These are phyloP conservation scores for Blastocystis sp. DNA, from an alignment of 352 stramenopile genomes.

Conservation along the genomic window DNA sequence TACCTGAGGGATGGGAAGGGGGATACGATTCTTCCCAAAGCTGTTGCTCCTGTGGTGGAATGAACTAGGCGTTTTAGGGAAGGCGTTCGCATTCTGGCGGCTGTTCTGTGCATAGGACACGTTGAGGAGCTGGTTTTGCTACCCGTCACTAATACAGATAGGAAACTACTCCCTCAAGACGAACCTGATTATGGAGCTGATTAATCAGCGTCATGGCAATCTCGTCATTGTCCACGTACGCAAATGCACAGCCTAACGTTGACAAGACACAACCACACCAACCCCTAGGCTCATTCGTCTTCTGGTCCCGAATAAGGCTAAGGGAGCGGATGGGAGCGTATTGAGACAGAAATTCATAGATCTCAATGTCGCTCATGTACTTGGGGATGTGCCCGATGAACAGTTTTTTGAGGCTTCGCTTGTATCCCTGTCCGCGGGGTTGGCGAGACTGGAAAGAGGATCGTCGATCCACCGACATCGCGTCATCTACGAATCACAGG, in stretches of 20 bases:
- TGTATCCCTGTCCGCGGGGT: neutral
- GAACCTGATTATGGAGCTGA: neutral
- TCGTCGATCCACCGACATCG: neutral
- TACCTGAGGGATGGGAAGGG: too few relatives aligned
- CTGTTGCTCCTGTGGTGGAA: too few relatives aligned
- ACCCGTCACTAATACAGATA: neutral
- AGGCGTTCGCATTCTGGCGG: neutral
- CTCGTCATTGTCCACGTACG: slow-evolving; percentile 9
- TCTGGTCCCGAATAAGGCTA: neutral
- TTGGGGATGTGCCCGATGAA: slow-evolving; percentile 58
- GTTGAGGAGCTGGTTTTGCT: neutral
- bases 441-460: neutral
- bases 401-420: slow-evolving; percentile 1
- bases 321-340: slow-evolving; percentile 34
- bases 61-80: too few relatives aligned
- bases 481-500: neutral
- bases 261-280: neutral
- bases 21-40: too few relatives aligned
- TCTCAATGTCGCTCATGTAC: neutral
- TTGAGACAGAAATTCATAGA: slow-evolving; percentile 25
- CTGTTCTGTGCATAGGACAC: neutral
- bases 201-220: slow-evolving; percentile 16
- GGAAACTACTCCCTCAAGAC: neutral
- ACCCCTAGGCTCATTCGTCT: slow-evolving; percentile 33
- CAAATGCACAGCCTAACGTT: slow-evolving; percentile 45